Base-by-base conservation (phyloP, 257 asterid genomes). In the Solanum stenotomum region DNA sequence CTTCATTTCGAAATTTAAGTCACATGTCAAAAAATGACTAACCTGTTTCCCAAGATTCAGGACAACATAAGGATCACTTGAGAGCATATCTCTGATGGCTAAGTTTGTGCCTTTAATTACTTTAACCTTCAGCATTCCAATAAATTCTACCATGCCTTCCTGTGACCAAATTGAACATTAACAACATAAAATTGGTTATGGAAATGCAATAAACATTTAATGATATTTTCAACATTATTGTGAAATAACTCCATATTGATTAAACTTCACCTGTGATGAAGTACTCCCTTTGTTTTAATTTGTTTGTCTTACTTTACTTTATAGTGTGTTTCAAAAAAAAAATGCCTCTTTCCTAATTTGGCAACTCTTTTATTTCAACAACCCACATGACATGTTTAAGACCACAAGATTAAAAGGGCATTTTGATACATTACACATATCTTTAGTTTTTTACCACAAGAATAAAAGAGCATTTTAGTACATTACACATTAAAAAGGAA, bases 1-100 rank as follows among this genome's bases (percentile, higher is more conserved):
- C 68, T 81, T 79, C 10, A 81, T 77, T 35, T 35, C 11, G 0
- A 74, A 35, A 15, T 20, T 31, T 38, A 3, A 59, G 18, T 67
- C 52, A 2, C 59, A 52, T 52, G 87, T 79, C 27, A 71, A 65
- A 67, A 34, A 49, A 70, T 2, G 27, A 88, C 90, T 83, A 88
- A 96, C 99, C 98, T 96, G 99, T 86, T 93, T 92, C 65, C 99
- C 99, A 67, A 97, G 98, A 75, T 86, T 92, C 92, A 96, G 77
- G 87, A 97, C 94, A 83, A 96, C 98, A 86, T 97, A 97, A 16
- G 99, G 99, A 92, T 97, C 99, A 87, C 99, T 97, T 20, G 99
- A 92, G 75, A 94, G 91, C 98, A 96, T 93, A 90, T 97, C 99
- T 71, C 99, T 95, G 84, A 96, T 88, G 52, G 99, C 99, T 92